A percentile compares a stretch with the other conserved stretches of the same genome.
Evolutionary conservation across 2,329 filamentous ascomycete genomes (phyloP).

Genomic region (Cercospora sojina): DNA sequence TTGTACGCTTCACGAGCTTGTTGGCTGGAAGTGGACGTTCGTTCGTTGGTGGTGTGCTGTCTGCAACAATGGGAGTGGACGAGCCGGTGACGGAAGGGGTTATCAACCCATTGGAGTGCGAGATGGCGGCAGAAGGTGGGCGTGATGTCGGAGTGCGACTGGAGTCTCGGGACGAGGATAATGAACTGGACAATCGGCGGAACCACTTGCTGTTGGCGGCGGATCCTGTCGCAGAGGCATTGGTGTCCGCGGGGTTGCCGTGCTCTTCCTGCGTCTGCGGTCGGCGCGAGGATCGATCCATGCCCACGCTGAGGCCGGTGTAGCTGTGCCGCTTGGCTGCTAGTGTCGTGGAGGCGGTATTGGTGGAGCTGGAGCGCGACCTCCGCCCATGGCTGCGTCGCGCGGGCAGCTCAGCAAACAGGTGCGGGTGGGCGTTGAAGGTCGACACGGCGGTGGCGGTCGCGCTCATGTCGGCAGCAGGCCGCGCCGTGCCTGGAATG

Average conservation of each 20-base stretch:
- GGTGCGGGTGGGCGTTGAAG: slow-evolving; percentile 5
- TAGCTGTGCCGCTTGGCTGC: slow-evolving; percentile 3
- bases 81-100: slow-evolving; percentile 54
- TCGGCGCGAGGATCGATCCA: slow-evolving; percentile 20
- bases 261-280: slow-evolving; percentile 11
- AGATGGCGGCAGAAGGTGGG: slow-evolving; percentile 64
- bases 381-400: slow-evolving; percentile 8
- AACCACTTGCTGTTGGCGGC: slow-evolving; percentile 55
- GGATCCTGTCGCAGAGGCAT: slow-evolving; percentile 13
- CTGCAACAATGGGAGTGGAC: slow-evolving; percentile 60
- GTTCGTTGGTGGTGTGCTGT: slow-evolving; percentile 31
- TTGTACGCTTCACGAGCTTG: slow-evolving; percentile 73
- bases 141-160: slow-evolving; percentile 59
- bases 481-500: slow-evolving; percentile 11
- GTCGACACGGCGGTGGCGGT: slow-evolving; percentile 4
- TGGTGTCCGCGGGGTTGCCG: slow-evolving; percentile 13
- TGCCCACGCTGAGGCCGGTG: slow-evolving; percentile 21
- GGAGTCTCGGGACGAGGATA: slow-evolving; percentile 37
- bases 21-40: slow-evolving; percentile 57
- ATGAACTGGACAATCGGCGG: slow-evolving; percentile 59
- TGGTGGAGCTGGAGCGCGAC: slow-evolving; percentile 12
- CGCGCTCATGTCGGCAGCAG: slow-evolving; percentile 13
- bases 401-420: slow-evolving; percentile 5
- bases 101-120: slow-evolving; percentile 54
- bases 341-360: slow-evolving; percentile 5